Evolutionary conservation across 164 flowering plant species (phyloP).

Genomic region (Brasenia schreberi): DNA sequence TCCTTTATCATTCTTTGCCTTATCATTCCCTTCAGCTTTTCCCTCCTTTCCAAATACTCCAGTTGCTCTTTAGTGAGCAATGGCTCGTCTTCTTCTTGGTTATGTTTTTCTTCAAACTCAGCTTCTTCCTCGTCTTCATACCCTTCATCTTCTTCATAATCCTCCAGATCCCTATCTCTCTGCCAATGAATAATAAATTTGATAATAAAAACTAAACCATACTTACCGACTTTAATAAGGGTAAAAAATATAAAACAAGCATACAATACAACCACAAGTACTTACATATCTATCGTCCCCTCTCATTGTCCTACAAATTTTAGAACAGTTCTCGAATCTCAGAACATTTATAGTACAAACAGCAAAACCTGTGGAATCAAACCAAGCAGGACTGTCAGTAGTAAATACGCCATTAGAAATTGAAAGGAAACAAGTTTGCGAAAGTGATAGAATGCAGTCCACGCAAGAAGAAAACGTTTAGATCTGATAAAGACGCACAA

Average conservation of each 20-base stretch:
- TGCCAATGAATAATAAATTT: background rate
- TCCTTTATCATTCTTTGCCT: constrained; percentile 46
- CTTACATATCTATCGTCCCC: background rate
- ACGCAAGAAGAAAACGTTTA: no score
- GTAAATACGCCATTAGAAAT: no score
- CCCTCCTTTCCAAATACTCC: constrained; percentile 61
- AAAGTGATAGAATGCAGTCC: no score
- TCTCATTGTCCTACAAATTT: background rate
- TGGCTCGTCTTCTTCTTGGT: constrained; percentile 24
- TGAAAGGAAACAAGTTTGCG: no score
- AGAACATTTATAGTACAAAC: no score
- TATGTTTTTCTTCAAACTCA: constrained; percentile 27
- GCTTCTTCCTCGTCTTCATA: constrained; percentile 16
- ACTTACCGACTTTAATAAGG: background rate
- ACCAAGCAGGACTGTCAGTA: no score
- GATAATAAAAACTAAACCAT: background rate
- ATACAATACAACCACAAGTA: no score
- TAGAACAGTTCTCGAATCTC: no score
- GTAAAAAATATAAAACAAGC: background rate
- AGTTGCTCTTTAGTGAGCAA: constrained; percentile 45
- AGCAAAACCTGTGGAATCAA: no score
- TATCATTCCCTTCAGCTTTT: constrained; percentile 42
- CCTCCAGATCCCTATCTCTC: constrained; percentile 36
- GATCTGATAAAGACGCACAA: no score
- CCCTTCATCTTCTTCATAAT: constrained; percentile 30